Conservation (phyloP, 306 rosid genomes). For the Crataegus laevigata region DNA sequence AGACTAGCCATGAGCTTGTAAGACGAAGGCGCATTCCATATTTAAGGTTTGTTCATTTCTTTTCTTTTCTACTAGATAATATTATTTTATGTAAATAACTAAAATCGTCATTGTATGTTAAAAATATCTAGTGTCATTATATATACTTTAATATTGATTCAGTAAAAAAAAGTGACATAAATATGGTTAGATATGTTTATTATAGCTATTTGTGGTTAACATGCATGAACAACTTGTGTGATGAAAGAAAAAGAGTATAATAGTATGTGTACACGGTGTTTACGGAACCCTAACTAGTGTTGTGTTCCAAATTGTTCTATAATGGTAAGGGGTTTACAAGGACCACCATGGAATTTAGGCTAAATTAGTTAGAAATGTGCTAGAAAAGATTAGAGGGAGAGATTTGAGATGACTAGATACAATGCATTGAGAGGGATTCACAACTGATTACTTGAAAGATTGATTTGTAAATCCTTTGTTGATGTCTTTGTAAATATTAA, state of each 20-base stretch:
- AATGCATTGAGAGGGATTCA: not conserved
- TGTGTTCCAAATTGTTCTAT: not conserved
- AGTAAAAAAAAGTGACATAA: not conserved
- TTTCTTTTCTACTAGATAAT: slow-evolving; percentile 4
- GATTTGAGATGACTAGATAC: not conserved
- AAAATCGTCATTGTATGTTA: not conserved
- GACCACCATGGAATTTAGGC: no score
- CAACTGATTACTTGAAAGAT: not conserved
- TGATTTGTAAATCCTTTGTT: not conserved
- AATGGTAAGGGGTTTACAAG: no score
- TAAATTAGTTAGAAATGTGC: not conserved
- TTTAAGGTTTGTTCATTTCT: slow-evolving; percentile 60
- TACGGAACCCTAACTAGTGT: not conserved
- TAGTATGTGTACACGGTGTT: not conserved
- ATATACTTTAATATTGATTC: not conserved
- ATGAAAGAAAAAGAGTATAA: not conserved
- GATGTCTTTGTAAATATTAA: no score
- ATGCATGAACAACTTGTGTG: not conserved
- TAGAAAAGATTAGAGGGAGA: not conserved
- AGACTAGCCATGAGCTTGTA: slow-evolving; percentile 88
- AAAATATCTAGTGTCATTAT: not conserved
- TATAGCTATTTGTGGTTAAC: not conserved
- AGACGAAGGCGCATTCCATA: slow-evolving; percentile 88
- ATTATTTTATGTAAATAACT: not conserved
- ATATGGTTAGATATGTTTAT: not conserved